Evolutionary conservation across 202 grass and related monocot genomes (phyloP).

Genomic region (Carex arenaria): DNA sequence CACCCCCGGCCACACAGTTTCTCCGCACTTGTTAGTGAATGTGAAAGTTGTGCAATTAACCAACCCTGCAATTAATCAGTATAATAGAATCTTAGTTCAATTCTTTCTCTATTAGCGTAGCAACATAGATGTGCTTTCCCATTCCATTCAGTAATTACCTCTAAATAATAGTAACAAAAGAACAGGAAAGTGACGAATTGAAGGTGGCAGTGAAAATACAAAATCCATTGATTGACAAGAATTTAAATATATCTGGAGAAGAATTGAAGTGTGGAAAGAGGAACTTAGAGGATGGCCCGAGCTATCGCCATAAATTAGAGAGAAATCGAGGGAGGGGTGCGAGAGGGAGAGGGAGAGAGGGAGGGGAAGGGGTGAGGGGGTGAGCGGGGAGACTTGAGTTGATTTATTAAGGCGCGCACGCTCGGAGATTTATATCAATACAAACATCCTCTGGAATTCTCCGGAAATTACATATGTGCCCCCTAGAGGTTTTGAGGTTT

Average conservation of each 20-base stretch:
- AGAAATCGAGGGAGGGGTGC: not conserved
- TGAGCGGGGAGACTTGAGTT: not conserved
- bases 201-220: not conserved
- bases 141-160: conserved; percentile 25
- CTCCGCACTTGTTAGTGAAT: conserved; percentile 82
- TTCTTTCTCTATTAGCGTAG: not conserved
- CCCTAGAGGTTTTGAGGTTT: not conserved
- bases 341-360: too few relatives aligned
- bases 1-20: conserved; percentile 83
- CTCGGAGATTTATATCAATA: conserved; percentile 9
- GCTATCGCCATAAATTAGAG: conserved; percentile 5
- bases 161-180: conserved; percentile 9
- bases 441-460: not conserved
- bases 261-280: conserved; percentile 4
- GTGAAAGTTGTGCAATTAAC: conserved; percentile 56
- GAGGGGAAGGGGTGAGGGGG: too few relatives aligned
- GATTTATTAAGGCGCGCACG: conserved; percentile 13
- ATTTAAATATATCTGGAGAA: not conserved
- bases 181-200: conserved; percentile 9
- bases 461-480: not conserved
- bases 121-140: not conserved
- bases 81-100: not conserved
- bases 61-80: conserved; percentile 19
- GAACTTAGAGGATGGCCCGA: not conserved
- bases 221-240: conserved; percentile 4